Conservation (phyloP, 2,329 filamentous ascomycete species). For the Hymenoscyphus occultus region DNA sequence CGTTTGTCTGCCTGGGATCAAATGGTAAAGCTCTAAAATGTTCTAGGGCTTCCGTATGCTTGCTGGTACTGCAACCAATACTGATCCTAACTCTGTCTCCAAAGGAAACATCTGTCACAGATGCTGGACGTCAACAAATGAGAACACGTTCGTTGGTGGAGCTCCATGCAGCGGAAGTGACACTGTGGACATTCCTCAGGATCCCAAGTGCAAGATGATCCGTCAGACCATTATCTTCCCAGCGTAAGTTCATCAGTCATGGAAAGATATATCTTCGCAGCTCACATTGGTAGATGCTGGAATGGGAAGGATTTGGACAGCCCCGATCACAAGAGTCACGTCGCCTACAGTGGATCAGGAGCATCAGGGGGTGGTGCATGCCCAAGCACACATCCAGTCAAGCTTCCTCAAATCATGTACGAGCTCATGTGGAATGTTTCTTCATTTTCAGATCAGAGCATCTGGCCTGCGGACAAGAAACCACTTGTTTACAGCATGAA, state of each 20-base stretch:
- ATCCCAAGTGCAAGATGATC: conserved; percentile 50
- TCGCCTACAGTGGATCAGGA: conserved; percentile 68
- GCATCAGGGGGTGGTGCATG: conserved; percentile 66
- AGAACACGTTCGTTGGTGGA: conserved; percentile 56
- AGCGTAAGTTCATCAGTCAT: conserved; percentile 15
- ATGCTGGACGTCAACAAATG: conserved; percentile 42
- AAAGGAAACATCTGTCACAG: conserved; percentile 28
- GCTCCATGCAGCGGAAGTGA: conserved; percentile 53
- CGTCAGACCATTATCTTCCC: conserved; percentile 57
- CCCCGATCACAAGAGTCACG: conserved; percentile 56
- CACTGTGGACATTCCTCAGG: conserved; percentile 49
- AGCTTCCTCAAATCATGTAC: conserved; percentile 72
- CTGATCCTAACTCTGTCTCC: conserved; percentile 13
- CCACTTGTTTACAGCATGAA: conserved; percentile 48
- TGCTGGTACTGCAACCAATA: conserved; percentile 24
- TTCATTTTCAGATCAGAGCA: conserved; percentile 51
- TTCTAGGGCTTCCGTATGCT: conserved; percentile 26
- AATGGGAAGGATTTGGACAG: conserved; percentile 64
- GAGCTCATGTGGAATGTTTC: conserved; percentile 80
- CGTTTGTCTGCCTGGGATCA: conserved; percentile 43
- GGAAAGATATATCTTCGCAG: conserved; percentile 34
- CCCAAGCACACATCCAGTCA: conserved; percentile 63
- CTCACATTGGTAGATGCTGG: conserved; percentile 67
- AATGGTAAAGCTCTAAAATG: conserved; percentile 15
- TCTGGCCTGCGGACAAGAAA: conserved; percentile 64